These are phyloP conservation scores for Xylaria sp. DNA, from an alignment of 2,329 filamentous ascomycete genomes.

Conservation along the genomic window DNA sequence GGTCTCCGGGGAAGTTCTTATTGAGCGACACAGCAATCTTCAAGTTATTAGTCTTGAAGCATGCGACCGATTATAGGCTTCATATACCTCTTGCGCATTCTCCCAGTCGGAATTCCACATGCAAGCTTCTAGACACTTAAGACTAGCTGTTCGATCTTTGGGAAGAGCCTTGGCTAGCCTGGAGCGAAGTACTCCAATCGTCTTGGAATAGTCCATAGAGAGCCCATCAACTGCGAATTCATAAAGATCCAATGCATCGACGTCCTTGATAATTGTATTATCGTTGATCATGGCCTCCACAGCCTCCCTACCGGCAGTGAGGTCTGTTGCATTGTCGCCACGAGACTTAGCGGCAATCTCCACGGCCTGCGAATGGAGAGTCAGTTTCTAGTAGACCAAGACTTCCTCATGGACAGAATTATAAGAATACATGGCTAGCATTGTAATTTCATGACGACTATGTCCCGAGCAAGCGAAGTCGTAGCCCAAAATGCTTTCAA, in stretches of 20 bases:
- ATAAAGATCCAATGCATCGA: conserved; percentile 63
- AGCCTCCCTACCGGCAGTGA: conserved; percentile 57
- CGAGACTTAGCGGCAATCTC: conserved; percentile 62
- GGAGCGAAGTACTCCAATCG: conserved; percentile 61
- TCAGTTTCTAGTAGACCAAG: conserved; percentile 1
- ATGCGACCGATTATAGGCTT: neutral
- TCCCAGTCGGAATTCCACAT: conserved; percentile 65
- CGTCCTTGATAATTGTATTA: conserved; percentile 59
- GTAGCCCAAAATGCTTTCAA: neutral
- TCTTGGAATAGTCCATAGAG: conserved; percentile 58
- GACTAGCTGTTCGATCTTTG: conserved; percentile 56
- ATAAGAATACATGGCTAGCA: neutral
- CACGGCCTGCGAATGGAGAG: conserved; percentile 40
- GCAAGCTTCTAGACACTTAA: conserved; percentile 63
- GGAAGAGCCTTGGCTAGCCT: conserved; percentile 65
- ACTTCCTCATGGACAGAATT: neutral
- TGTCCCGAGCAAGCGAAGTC: neutral
- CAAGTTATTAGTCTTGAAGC: conserved; percentile 18
- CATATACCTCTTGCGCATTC: conserved; percentile 65
- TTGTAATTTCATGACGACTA: neutral
- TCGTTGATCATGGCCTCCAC: conserved; percentile 61
- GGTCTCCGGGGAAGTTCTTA: conserved; percentile 61
- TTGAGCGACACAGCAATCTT: conserved; percentile 67
- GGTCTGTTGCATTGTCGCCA: conserved; percentile 61
- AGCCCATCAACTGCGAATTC: conserved; percentile 63